phyloP scores from a whole-genome alignment of 2,329 filamentous ascomycete species.

The Penicillium sp. region DNA sequence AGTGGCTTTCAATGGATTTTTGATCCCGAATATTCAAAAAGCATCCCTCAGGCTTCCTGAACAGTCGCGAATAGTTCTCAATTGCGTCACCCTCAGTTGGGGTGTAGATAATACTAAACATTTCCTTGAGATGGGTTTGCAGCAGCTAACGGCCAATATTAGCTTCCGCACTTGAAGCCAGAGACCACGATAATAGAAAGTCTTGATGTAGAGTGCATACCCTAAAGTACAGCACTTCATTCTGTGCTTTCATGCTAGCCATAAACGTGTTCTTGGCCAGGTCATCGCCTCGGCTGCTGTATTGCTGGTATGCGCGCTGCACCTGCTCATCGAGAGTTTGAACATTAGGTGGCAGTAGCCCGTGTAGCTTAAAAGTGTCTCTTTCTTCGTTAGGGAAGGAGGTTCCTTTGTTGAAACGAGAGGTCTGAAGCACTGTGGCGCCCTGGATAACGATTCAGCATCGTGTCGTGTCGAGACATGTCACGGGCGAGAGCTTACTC shows the following conservation, averaged over 20 bases:
- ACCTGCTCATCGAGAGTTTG: slow-evolving; percentile 77
- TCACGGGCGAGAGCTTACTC: not conserved
- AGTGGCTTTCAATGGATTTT: slow-evolving; percentile 63
- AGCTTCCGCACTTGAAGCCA: not conserved
- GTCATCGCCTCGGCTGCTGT: slow-evolving; percentile 60
- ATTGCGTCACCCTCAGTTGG: slow-evolving; percentile 90
- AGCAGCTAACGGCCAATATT: slow-evolving; percentile 55
- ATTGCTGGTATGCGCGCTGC: slow-evolving; percentile 77
- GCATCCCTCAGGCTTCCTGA: slow-evolving; percentile 76
- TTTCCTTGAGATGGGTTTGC: slow-evolving; percentile 76
- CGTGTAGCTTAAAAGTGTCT: slow-evolving; percentile 66
- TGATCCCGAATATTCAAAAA: slow-evolving; percentile 73
- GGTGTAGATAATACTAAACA: slow-evolving; percentile 89
- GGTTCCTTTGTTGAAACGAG: slow-evolving; percentile 81
- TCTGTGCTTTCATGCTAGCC: slow-evolving; percentile 81
- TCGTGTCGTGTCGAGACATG: not conserved
- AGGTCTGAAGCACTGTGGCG: slow-evolving; percentile 57
- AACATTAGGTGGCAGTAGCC: slow-evolving; percentile 69
- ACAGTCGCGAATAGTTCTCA: slow-evolving; percentile 76
- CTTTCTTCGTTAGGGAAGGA: slow-evolving; percentile 72
- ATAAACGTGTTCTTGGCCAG: slow-evolving; percentile 86
- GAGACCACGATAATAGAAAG: rapidly evolving
- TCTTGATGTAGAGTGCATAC: slow-evolving; percentile 41
- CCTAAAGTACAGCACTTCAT: slow-evolving; percentile 77
- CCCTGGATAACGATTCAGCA: slow-evolving; percentile 5